Evolutionary conservation across 495 filamentous ascomycete genomes (phyloP).

Genomic region (Daldinia vernicosa): DNA sequence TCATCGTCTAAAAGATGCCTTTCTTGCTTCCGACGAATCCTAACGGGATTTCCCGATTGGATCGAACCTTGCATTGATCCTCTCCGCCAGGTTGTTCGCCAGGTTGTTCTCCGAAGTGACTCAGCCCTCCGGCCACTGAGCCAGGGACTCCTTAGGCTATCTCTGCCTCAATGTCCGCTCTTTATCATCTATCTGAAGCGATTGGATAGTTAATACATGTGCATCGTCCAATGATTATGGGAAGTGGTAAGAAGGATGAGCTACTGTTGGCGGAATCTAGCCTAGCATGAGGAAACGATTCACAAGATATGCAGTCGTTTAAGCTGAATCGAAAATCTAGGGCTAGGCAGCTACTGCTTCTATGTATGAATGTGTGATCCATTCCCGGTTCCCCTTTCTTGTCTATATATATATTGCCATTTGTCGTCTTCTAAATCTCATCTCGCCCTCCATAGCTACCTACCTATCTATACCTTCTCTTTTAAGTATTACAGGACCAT

Average conservation of each 20-base stretch:
- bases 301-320: neutral
- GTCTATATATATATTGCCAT: neutral
- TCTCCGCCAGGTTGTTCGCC: neutral
- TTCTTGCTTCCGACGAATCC: neutral
- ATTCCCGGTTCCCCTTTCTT: neutral
- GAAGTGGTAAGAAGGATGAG: neutral
- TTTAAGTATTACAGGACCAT: neutral
- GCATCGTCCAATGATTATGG: neutral
- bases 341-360: neutral
- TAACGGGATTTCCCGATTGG: slow-evolving; percentile 8
- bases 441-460: too few relatives aligned
- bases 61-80: slow-evolving; percentile 1
- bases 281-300: neutral
- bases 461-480: neutral
- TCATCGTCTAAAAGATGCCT: neutral
- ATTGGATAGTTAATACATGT: neutral
- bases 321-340: neutral
- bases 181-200: neutral
- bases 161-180: neutral
- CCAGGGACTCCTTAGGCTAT: neutral
- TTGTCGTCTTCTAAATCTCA: neutral
- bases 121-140: slow-evolving; percentile 22
- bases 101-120: slow-evolving; percentile 12
- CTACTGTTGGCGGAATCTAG: neutral
- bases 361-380: neutral